Conservation (phyloP, 2,329 filamentous ascomycete genomes). For the Teratosphaeria epicoccoides region DNA sequence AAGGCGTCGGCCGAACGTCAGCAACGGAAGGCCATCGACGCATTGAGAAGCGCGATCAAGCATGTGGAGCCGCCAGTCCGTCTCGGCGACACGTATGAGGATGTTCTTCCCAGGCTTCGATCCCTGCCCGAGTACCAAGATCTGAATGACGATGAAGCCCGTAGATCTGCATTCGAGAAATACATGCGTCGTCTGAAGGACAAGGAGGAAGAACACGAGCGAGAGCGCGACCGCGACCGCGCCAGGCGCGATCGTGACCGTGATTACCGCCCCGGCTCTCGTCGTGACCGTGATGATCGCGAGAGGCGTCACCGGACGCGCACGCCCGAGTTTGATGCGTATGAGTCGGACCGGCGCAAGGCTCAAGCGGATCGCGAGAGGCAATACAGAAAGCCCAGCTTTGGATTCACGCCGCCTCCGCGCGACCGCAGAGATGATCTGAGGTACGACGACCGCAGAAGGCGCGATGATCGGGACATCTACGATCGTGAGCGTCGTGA, state of each 20-base stretch:
- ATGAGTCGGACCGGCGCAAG: slow-evolving; percentile 89
- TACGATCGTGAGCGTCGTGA: slow-evolving; percentile 83
- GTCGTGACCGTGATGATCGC: slow-evolving; percentile 32
- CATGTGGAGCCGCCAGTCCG: slow-evolving; percentile 76
- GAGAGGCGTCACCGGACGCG: slow-evolving; percentile 40
- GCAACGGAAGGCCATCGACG: slow-evolving; percentile 74
- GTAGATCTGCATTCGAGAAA: slow-evolving; percentile 81
- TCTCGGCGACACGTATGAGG: slow-evolving; percentile 74
- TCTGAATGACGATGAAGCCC: slow-evolving; percentile 72
- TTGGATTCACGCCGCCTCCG: slow-evolving; percentile 27
- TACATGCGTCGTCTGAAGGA: slow-evolving; percentile 82
- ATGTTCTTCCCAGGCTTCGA: slow-evolving; percentile 67
- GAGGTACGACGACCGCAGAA: slow-evolving; percentile 15
- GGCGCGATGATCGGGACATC: slow-evolving; percentile 33
- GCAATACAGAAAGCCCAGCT: slow-evolving; percentile 66
- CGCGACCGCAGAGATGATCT: slow-evolving; percentile 18
- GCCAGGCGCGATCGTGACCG: slow-evolving; percentile 39
- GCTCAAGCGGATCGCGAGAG: slow-evolving; percentile 90
- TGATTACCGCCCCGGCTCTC: slow-evolving; percentile 43
- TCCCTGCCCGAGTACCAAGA: slow-evolving; percentile 76
- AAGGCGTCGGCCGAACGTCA: slow-evolving; percentile 71
- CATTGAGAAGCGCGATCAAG: slow-evolving; percentile 76
- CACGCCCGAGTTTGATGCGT: slow-evolving; percentile 81
- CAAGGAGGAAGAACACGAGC: slow-evolving; percentile 59
- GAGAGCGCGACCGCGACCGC: slow-evolving; percentile 28